Evolutionary conservation across 1,284 basidiomycete genomes (phyloP).

Genomic region (Gymnopus androsaceus): DNA sequence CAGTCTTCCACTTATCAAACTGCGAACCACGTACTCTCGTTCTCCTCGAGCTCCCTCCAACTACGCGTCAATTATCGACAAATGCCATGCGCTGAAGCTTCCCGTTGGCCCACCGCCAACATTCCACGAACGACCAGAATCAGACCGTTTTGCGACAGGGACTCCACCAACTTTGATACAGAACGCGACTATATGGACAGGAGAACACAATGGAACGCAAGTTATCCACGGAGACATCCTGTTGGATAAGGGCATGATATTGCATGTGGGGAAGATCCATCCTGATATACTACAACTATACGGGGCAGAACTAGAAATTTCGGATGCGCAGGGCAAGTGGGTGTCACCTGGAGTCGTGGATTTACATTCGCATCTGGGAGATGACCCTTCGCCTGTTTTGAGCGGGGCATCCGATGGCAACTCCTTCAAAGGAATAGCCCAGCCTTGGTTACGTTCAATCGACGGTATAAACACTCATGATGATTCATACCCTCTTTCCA

Average conservation of each 20-base stretch:
- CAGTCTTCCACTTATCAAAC: too few relatives aligned
- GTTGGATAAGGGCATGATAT: conserved; percentile 56
- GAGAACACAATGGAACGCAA: conserved; percentile 59
- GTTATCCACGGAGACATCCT: conserved; percentile 61
- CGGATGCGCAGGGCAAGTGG: conserved; percentile 59
- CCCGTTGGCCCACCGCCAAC: conserved; percentile 44
- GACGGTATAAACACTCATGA: conserved; percentile 55
- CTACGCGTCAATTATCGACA: conserved; percentile 3
- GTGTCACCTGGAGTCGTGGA: conserved; percentile 74
- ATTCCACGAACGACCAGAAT: conserved; percentile 52
- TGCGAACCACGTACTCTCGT: not conserved
- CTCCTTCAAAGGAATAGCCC: conserved; percentile 41
- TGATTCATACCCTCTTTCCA: conserved; percentile 44
- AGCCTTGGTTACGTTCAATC: conserved; percentile 53
- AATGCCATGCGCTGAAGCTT: conserved; percentile 39
- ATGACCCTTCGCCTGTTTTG: conserved; percentile 58
- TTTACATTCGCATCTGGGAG: conserved; percentile 77
- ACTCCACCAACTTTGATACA: conserved; percentile 61
- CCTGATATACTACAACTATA: not conserved
- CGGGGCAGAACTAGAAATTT: conserved; percentile 27
- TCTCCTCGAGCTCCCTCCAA: conserved; percentile 41
- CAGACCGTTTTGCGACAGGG: conserved; percentile 69
- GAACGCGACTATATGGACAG: conserved; percentile 86
- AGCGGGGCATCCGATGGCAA: conserved; percentile 28
- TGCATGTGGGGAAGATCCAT: conserved; percentile 37